Evolutionary conservation across 257 asterid species (phyloP), one percentile per base, ranked within the genome.

Genomic region (Penstemon newberryi): DNA sequence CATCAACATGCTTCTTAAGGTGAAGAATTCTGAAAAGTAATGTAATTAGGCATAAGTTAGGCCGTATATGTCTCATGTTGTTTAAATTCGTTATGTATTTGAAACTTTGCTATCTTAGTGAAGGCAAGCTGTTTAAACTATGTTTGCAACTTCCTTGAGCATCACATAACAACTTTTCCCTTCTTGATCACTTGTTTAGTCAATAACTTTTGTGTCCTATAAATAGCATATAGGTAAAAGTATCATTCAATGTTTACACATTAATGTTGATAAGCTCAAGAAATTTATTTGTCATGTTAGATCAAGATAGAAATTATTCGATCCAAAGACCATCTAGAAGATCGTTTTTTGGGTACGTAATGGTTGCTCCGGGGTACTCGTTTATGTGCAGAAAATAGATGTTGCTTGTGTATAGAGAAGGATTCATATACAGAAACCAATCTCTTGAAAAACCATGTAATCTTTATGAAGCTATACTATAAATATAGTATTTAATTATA

Each of bases 121-220:
- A 13, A 54, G 59, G 6, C 7, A 37, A 58, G 41, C 43, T 15
- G 63, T 9, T 50, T 37, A 45, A 36, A 33, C 38, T 50, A 12
- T 42, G 53, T 15, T 15, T 15, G 18, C 18, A 15, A 15, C 18
- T 15, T 15, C 18, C 18, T 15, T 15, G 18, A 15, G 18, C 18
- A 53, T 13, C 8, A 47, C 12, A 47, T 47, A 11, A 9, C 13
- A 47, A 15, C 54, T 25, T n/a, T 70, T 15, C 44, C 41, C 39
- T 10, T 70, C 62, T 55, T 41, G 59, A 51, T 63, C 52, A 41
- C 15, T 46, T 70, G 6, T 8, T 5, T n/a, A 44, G 63, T 15
- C 18, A 15, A 15, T 41, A 10, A 45, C 52, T 25, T 25, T 25
- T 25, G 33, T 25, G 33, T 25, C 33, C 2, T 25, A 25, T 25